Evolutionary conservation across 176 grass and related monocot genomes (phyloP).

Genomic region (Puya raimondii): DNA sequence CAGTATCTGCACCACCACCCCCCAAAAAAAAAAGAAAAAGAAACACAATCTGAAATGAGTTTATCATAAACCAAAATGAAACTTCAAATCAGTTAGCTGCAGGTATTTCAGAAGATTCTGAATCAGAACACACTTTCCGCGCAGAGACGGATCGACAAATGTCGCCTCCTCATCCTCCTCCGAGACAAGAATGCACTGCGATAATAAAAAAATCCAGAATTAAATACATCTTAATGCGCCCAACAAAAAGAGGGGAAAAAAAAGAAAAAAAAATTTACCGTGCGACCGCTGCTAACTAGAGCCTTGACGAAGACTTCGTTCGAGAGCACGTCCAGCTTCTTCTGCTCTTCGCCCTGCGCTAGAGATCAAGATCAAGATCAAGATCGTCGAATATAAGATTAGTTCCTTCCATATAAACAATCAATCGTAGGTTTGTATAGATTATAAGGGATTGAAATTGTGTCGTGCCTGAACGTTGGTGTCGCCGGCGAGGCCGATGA

Average conservation of each 20-base stretch:
- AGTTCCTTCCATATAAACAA: no score
- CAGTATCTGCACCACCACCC: constrained; percentile 41
- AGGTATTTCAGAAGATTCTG: background rate
- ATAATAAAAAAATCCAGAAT: background rate
- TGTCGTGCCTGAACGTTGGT: constrained; percentile 95
- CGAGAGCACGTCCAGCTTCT: constrained; percentile 98
- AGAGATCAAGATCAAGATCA: no score
- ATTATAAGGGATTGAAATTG: no score
- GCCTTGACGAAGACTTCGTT: constrained; percentile 99
- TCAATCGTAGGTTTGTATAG: no score
- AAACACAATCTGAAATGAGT: background rate
- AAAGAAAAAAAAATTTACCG: constrained; percentile 36
- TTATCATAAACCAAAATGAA: background rate
- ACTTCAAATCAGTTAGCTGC: background rate
- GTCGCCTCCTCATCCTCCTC: constrained; percentile 94
- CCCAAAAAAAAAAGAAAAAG: background rate
- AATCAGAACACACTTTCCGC: constrained; percentile 54
- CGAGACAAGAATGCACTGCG: constrained; percentile 82
- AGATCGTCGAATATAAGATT: no score
- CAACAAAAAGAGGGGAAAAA: background rate
- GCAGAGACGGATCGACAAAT: constrained; percentile 68
- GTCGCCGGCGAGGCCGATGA: constrained; percentile 81
- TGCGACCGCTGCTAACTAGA: constrained; percentile 83
- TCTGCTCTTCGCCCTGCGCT: constrained; percentile 99
- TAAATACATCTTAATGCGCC: background rate